These are phyloP conservation scores for Cyclocybe aegerita DNA, from an alignment of 768 basidiomycete species.

Conservation along the genomic window DNA sequence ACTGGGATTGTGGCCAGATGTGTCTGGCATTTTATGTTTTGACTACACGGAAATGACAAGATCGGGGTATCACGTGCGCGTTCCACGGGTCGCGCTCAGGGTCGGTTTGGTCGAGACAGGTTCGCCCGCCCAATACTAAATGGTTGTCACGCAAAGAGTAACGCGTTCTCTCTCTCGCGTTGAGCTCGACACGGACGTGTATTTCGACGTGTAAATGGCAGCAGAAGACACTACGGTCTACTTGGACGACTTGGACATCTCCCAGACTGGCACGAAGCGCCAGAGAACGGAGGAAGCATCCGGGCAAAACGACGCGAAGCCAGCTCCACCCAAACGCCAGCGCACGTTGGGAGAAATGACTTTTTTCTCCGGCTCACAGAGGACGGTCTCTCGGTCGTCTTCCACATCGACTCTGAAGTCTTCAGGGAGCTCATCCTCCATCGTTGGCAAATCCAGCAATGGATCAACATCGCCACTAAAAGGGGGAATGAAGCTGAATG, in stretches of 20 bases:
- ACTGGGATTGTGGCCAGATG: background rate
- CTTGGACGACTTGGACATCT: constrained; percentile 43
- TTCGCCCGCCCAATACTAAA: constrained; percentile 3
- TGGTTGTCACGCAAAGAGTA: background rate
- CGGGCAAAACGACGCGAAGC: background rate
- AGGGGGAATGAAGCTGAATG: constrained; percentile 42
- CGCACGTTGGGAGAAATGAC: constrained; percentile 64
- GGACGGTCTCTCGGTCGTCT: no score
- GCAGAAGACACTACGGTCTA: constrained; percentile 29
- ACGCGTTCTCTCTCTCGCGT: background rate
- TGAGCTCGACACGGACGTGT: constrained; percentile 1
- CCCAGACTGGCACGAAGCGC: constrained; percentile 2
- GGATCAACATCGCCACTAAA: no score
- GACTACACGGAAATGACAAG: no score
- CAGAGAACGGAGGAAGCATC: constrained; percentile 4
- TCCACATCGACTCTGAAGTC: no score
- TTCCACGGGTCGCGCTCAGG: no score
- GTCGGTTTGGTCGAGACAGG: background rate
- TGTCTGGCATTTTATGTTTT: no score
- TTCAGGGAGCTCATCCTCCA: no score
- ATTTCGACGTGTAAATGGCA: constrained; percentile 6
- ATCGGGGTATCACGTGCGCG: no score
- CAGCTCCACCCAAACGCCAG: constrained; percentile 47
- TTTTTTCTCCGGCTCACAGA: no score
- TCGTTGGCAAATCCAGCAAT: no score